Base-by-base conservation (phyloP, 2,329 filamentous ascomycete genomes). In the Metarhizium brunneum region DNA sequence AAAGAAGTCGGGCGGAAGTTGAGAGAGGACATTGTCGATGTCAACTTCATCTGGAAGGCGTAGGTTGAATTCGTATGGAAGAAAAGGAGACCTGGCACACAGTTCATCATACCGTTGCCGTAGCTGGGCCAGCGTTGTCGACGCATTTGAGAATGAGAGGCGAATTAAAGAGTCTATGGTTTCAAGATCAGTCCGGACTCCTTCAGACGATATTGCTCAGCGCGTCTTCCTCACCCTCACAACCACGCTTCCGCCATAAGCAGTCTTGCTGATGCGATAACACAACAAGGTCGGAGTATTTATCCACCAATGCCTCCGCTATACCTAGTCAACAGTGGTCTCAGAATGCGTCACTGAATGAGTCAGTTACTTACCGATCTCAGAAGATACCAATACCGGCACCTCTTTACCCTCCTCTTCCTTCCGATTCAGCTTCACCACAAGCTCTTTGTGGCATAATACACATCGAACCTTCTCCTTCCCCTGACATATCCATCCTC, bases 401-500 rank as follows among this genome's bases (percentile, higher is more conserved):
- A 79, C 72, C 62, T 83, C 77, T 57, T 76, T 78, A 13, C 81
- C 81, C 42, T 82, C 78, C 4, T 76, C 72, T 55, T 79, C 78
- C 64, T 80, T 82, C 54, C 78, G 78, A 63, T 82, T 85, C 38
- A 95, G 75, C 71, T 88, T 90, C 53, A 97, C 88, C 4, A 94
- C 81, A 45, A 96, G 77, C 63, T 95, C 88, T 64, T 87, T 86
- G 66, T 87, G 86, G 66, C 94, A 99, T 2, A 92, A 83, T 45
- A 87, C 85, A 68, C 94, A 99, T 18, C 85, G 83, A 16, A 97
- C 90, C 4, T 88, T 88, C 70, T 95, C 91, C 60, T 85, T 84
- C 63, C 87, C 87, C 49, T 87, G 84, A 64, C 92, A 96, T 4
- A 86, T 79, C 92, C 94, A 99, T 1, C 92, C 92, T 57, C 88